A percentile compares a stretch with the other conserved stretches of the same genome.
phyloP scores from a whole-genome alignment of 108 stramenopile species.

The Skeletonema potamos region DNA sequence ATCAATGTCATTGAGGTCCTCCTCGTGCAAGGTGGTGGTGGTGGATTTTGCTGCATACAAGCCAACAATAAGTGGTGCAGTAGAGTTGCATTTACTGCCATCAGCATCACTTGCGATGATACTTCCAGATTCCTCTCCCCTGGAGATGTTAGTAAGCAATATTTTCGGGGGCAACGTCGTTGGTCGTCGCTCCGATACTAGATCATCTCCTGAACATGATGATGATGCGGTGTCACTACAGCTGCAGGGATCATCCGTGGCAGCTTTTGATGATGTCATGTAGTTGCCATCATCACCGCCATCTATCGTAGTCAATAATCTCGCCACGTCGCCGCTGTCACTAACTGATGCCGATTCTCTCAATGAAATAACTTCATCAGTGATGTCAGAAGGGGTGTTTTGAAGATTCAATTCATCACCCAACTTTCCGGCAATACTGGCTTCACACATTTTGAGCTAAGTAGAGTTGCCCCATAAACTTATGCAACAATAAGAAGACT shows the following conservation, averaged over 20 bases:
- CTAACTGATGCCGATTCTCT: background rate
- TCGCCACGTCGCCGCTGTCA: background rate
- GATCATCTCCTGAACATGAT: background rate
- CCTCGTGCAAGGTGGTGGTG: background rate
- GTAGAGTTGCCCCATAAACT: too few species aligned
- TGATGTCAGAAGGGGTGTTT: background rate
- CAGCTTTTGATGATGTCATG: background rate
- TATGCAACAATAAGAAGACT: too few species aligned
- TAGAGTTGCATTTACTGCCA: background rate
- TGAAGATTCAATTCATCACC: background rate
- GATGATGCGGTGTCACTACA: background rate
- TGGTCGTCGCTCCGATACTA: too few species aligned
- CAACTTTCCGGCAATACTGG: background rate
- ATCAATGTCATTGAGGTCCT: background rate
- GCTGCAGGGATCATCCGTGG: background rate
- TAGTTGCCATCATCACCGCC: background rate
- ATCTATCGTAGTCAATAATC: background rate
- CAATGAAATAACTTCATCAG: background rate
- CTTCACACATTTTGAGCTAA: background rate
- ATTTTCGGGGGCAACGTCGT: background rate
- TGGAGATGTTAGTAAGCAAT: background rate
- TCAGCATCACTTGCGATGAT: background rate
- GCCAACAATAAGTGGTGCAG: background rate
- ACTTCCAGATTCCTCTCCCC: background rate
- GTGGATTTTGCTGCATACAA: background rate